Evolutionary conservation across 352 stramenopile species (phyloP).

Genomic region (Saprolegnia diclina): DNA sequence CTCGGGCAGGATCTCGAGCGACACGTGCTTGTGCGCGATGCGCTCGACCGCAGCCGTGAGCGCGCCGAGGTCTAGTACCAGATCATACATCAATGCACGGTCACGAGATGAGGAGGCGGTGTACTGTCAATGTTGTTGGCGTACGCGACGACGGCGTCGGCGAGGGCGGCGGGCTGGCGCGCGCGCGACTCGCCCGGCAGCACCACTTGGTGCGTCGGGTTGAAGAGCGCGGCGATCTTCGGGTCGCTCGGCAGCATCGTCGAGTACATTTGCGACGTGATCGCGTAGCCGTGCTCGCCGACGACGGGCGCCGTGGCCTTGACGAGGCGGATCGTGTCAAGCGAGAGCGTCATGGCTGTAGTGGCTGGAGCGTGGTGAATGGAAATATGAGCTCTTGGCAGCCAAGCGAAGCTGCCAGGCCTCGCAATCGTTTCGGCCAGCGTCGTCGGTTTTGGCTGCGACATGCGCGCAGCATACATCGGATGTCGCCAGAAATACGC

Average conservation of each 20-base stretch:
- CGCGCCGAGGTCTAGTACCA: conserved; percentile 31
- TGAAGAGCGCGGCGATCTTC: conserved; percentile 62
- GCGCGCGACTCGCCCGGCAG: conserved; percentile 35
- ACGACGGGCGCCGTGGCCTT: conserved; percentile 59
- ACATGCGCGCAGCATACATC: too few species aligned
- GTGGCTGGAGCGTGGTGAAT: conserved; percentile 26
- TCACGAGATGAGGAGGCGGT: too few species aligned
- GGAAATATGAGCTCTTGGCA: too few species aligned
- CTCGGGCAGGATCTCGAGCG: conserved; percentile 48
- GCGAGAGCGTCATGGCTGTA: conserved; percentile 33
- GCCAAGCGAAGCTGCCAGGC: too few species aligned
- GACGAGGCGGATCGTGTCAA: conserved; percentile 45
- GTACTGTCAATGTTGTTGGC: conserved; percentile 47
- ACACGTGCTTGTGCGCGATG: conserved; percentile 58
- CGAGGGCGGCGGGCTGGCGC: conserved; percentile 42
- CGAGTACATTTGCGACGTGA: conserved; percentile 61
- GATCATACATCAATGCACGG: too few species aligned
- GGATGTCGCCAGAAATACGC: too few species aligned
- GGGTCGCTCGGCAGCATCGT: conserved; percentile 57
- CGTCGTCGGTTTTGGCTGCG: too few species aligned
- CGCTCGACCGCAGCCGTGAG: conserved; percentile 44
- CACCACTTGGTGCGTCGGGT: conserved; percentile 56
- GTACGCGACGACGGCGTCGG: conserved; percentile 53
- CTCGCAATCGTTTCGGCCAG: conserved; percentile 9
- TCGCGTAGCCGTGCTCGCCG: conserved; percentile 47